Base-by-base conservation (phyloP, 1,284 basidiomycete genomes). In the Vanrija sp. region DNA sequence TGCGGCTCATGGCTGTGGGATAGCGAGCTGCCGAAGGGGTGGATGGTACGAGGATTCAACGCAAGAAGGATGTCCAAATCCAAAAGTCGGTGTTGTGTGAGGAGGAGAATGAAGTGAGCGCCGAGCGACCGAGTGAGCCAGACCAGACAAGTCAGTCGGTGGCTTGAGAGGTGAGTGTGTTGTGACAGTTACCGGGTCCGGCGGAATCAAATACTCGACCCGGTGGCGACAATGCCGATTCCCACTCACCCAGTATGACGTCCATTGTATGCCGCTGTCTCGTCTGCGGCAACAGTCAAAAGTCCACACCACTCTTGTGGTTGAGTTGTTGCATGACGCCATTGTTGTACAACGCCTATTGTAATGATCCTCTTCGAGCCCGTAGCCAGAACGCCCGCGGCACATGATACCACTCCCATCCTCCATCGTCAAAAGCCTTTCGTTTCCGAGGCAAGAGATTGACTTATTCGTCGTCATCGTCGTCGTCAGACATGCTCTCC, bases 401-500 rank as follows among this genome's bases (percentile, higher is more conserved):
- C 31, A 31, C 31, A 31, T 31, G 31, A 12, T 31, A 31, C n/a
- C n/a, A n/a, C 31, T 31, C 31, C 44, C 22, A 5, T n/a, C 44
- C 18, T 9, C 24, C n/a, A 23, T 42, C 41, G 4, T 15, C 7
- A 24, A 23, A 14, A 12, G 20, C 22, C 20, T 19, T 22, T 3
- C 20, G 9, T n/a, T n/a, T n/a, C n/a, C 39, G 5, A 42, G 14
- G 16, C 20, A 8, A n/a, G 41, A 9, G 41, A n/a, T 22, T 18
- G 3, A 6, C 14, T 18, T 49, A 47, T 18, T 70, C 67, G 31
- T 64, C 68, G 36, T 68, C 69, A 38, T 66, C 61, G 45, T 73
- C 72, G 36, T 71, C 72, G 47, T 74, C 72, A 41, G 64, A 67
- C 72, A 74, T 74, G 49, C 63, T 72, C 66, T 74, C 72, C 58